Conservation (phyloP, 495 filamentous ascomycete genomes). For the Gamarada debralockiae region DNA sequence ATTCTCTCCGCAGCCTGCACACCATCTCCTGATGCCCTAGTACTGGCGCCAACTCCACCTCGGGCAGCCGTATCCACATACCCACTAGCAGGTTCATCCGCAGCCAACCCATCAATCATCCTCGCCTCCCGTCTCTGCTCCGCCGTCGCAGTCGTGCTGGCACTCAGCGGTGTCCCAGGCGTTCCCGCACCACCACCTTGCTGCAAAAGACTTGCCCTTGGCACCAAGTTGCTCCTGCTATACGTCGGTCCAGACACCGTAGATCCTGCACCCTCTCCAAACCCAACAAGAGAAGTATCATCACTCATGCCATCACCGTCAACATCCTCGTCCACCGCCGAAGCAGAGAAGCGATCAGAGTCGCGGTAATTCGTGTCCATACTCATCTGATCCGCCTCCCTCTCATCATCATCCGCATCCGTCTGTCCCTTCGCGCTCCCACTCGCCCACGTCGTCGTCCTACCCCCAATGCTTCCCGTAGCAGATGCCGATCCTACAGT, state of each 20-base stretch:
- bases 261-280: conserved; percentile 82
- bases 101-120: conserved; percentile 22
- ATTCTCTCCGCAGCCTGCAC: conserved; percentile 44
- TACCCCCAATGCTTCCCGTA: conserved; percentile 56
- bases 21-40: background rate
- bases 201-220: conserved; percentile 12
- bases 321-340: conserved; percentile 52
- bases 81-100: conserved; percentile 12
- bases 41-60: conserved; percentile 6
- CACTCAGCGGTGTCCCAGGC: conserved; percentile 8
- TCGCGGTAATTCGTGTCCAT: conserved; percentile 42
- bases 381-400: conserved; percentile 58
- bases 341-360: conserved; percentile 38
- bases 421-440: conserved; percentile 51
- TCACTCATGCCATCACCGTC: conserved; percentile 76
- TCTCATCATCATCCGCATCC: conserved; percentile 28
- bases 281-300: conserved; percentile 76
- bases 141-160: conserved; percentile 7
- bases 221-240: conserved; percentile 20
- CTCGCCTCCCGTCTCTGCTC: conserved; percentile 21
- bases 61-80: conserved; percentile 18
- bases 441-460: conserved; percentile 67
- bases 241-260: conserved; percentile 72
- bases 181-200: conserved; percentile 1
- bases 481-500: conserved; percentile 84